Evolutionary conservation across 768 basidiomycete species (phyloP).

Genomic region (Hysterangium stoloniferum): DNA sequence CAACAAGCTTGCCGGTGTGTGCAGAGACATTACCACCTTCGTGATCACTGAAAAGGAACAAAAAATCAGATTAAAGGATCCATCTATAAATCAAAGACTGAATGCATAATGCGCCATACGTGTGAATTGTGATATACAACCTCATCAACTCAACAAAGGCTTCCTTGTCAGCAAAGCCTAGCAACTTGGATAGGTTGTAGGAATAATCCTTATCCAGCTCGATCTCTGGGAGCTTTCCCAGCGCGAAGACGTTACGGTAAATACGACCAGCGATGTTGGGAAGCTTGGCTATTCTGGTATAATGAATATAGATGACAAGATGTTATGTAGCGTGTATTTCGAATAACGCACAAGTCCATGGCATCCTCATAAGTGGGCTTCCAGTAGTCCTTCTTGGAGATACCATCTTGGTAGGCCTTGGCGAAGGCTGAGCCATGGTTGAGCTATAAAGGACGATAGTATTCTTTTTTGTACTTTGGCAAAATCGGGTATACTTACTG

Average conservation of each 20-base stretch:
- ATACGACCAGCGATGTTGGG: slow-evolving; percentile 94
- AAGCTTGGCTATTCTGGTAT: slow-evolving; percentile 81
- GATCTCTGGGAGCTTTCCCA: slow-evolving; percentile 82
- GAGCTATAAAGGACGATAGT: slow-evolving; percentile 35
- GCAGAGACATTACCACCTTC: slow-evolving; percentile 99
- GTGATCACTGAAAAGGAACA: slow-evolving; percentile 91
- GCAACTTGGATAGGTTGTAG: slow-evolving; percentile 79
- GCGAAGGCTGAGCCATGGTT: slow-evolving; percentile 97
- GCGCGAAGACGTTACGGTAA: slow-evolving; percentile 80
- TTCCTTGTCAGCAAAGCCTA: slow-evolving; percentile 84
- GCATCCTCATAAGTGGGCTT: slow-evolving; percentile 84
- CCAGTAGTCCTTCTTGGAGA: slow-evolving; percentile 97
- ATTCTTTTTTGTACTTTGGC: not conserved
- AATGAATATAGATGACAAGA: slow-evolving; percentile 9
- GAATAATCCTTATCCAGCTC: slow-evolving; percentile 83
- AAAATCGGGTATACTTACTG: slow-evolving; percentile 38
- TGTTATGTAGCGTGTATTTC: not conserved
- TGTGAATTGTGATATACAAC: slow-evolving; percentile 96
- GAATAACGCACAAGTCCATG: slow-evolving; percentile 63
- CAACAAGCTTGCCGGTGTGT: slow-evolving; percentile 88
- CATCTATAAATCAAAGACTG: not conserved
- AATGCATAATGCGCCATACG: slow-evolving; percentile 28
- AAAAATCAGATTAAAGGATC: not conserved
- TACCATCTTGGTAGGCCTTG: slow-evolving; percentile 86
- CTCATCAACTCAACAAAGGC: slow-evolving; percentile 92